phyloP scores from a whole-genome alignment of 768 basidiomycete species.

The Kwoniella sp. region DNA sequence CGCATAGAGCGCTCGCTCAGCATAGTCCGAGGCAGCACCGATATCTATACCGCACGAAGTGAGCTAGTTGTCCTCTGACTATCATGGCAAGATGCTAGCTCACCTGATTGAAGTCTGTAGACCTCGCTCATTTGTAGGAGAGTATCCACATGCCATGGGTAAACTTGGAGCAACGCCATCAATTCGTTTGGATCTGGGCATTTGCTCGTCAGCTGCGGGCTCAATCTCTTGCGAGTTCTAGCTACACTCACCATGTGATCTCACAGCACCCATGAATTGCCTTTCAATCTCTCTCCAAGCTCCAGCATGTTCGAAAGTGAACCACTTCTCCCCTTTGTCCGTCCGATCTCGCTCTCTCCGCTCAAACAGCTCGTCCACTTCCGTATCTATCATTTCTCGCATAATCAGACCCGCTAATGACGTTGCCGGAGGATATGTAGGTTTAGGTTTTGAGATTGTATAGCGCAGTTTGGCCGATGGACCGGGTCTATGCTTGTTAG shows the following conservation, averaged over 20 bases:
- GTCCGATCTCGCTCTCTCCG: slow-evolving; percentile 50
- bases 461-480: slow-evolving; percentile 60
- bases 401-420: slow-evolving; percentile 67
- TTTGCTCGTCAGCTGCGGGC: not conserved
- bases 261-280: slow-evolving; percentile 77
- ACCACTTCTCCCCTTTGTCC: slow-evolving; percentile 71
- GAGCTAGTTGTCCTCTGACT: not conserved
- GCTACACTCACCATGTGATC: slow-evolving; percentile 70
- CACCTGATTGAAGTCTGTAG: slow-evolving; percentile 83
- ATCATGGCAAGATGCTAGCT: slow-evolving; percentile 15
- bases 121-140: slow-evolving; percentile 83
- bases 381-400: slow-evolving; percentile 63
- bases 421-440: slow-evolving; percentile 68
- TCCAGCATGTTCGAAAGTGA: slow-evolving; percentile 83
- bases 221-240: not conserved
- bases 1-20: slow-evolving; percentile 90
- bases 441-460: slow-evolving; percentile 73
- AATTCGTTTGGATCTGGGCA: slow-evolving; percentile 59
- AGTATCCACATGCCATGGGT: slow-evolving; percentile 92
- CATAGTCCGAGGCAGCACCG: slow-evolving; percentile 77
- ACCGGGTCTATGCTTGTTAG: slow-evolving; percentile 42
- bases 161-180: slow-evolving; percentile 70
- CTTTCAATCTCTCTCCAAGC: slow-evolving; percentile 78
- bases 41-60: slow-evolving; percentile 64
- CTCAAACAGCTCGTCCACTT: slow-evolving; percentile 59